These are phyloP conservation scores for Fusarium xyrophilum DNA, from an alignment of 2,329 filamentous ascomycete species.

Conservation along the genomic window DNA sequence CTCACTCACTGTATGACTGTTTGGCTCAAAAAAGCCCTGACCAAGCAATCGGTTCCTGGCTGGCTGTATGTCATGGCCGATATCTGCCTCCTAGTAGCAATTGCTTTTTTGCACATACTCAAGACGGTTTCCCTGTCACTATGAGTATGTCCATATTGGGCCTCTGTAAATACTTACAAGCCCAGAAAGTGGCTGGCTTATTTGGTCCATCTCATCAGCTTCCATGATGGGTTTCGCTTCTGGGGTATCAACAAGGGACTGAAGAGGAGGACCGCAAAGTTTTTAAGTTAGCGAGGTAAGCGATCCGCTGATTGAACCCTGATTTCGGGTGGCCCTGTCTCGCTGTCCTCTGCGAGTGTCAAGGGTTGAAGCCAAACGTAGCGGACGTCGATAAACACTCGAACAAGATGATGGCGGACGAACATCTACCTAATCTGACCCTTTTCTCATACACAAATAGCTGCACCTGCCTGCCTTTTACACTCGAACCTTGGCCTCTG, in stretches of 20 bases:
- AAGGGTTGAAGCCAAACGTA: background rate
- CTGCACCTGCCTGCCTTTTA: background rate
- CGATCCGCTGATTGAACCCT: background rate
- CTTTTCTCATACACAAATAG: background rate
- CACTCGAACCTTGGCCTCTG: slow-evolving; percentile 3
- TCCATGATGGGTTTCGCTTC: slow-evolving; percentile 9
- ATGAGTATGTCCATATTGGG: background rate
- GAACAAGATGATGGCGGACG: background rate
- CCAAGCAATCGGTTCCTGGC: slow-evolving; percentile 24
- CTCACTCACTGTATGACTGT: slow-evolving; percentile 10
- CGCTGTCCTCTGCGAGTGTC: background rate
- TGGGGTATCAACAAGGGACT: slow-evolving; percentile 8
- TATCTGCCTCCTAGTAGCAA: background rate
- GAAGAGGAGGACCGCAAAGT: background rate
- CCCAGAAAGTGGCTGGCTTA: background rate
- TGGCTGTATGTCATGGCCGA: slow-evolving; percentile 15
- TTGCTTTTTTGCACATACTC: background rate
- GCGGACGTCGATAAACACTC: background rate
- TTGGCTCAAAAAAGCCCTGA: background rate
- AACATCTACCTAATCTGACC: background rate
- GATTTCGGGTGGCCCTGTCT: background rate
- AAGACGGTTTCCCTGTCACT: background rate
- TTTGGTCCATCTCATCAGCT: background rate
- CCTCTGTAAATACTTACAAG: background rate
- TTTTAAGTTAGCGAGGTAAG: background rate